phyloP scores from a whole-genome alignment of 116 monocot species.

The Thalassia testudinum region DNA sequence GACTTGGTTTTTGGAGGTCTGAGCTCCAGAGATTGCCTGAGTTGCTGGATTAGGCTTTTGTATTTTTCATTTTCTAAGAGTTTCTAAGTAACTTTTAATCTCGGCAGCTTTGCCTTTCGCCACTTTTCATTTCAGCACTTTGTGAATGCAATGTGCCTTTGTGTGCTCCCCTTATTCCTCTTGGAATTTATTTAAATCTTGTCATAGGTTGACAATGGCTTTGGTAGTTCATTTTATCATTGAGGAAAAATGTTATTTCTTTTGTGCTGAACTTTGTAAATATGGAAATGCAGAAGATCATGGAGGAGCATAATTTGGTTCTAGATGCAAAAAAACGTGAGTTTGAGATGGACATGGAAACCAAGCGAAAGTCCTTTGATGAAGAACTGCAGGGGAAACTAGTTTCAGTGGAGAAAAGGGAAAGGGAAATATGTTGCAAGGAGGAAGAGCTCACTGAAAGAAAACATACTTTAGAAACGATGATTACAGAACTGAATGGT shows the following conservation, averaged over 20 bases:
- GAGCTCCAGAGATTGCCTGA: too few relatives aligned
- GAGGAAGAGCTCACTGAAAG: slow-evolving; percentile 47
- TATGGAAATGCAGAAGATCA: slow-evolving; percentile 76
- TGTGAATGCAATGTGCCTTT: too few relatives aligned
- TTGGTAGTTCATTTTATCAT: too few relatives aligned
- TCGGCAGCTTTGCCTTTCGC: too few relatives aligned
- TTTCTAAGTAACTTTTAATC: too few relatives aligned
- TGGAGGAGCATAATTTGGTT: slow-evolving; percentile 51
- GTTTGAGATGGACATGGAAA: slow-evolving; percentile 59
- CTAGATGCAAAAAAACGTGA: slow-evolving; percentile 52
- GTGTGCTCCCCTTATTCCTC: too few relatives aligned
- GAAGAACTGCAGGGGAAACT: slow-evolving; percentile 39
- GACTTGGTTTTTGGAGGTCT: background rate
- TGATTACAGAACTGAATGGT: slow-evolving; percentile 29
- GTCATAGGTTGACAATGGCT: too few relatives aligned
- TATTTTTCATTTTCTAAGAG: too few relatives aligned
- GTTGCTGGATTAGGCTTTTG: background rate
- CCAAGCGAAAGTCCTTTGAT: slow-evolving; percentile 34
- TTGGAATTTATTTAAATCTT: too few relatives aligned
- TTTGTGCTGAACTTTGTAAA: slow-evolving; percentile 9
- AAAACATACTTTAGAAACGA: slow-evolving; percentile 47
- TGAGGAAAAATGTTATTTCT: too few relatives aligned
- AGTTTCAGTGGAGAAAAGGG: slow-evolving; percentile 29
- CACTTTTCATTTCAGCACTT: too few relatives aligned
- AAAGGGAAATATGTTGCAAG: slow-evolving; percentile 19